phyloP scores from a whole-genome alignment of 257 asterid species.

The Lycium barbarum region DNA sequence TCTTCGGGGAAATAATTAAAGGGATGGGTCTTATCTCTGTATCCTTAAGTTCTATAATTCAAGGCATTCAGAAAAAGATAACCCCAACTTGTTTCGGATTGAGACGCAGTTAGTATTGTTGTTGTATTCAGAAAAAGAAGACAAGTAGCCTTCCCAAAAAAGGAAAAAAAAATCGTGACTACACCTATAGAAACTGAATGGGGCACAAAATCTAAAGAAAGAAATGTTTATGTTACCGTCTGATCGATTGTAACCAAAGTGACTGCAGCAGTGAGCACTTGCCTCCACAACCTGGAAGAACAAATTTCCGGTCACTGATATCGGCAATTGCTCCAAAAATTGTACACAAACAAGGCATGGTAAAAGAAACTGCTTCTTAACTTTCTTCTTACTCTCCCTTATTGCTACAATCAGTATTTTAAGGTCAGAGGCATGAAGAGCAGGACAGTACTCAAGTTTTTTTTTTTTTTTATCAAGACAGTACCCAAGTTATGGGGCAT shows the following conservation, averaged over 20 bases:
- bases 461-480: too few species aligned
- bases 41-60: not conserved
- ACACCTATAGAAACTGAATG: not conserved
- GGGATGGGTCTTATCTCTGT: not conserved
- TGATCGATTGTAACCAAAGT: conserved; percentile 64
- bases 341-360: not conserved
- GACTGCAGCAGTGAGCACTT: conserved; percentile 73
- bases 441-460: too few species aligned
- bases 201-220: not conserved
- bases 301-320: not conserved
- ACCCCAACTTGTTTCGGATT: not conserved
- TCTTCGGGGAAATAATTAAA: not conserved
- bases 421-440: too few species aligned
- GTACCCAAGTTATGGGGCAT: not conserved
- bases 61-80: not conserved
- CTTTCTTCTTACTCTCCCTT: not conserved
- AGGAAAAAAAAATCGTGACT: not conserved
- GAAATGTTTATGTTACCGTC: conserved; percentile 53
- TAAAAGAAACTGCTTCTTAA: not conserved
- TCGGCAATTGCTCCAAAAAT: not conserved
- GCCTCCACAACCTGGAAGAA: conserved; percentile 76
- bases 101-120: not conserved
- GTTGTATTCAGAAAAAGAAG: not conserved
- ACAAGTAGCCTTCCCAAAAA: not conserved
- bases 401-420: too few species aligned